Conservation (phyloP, 768 basidiomycete species). For the Coprinellus aureogranulatus region DNA sequence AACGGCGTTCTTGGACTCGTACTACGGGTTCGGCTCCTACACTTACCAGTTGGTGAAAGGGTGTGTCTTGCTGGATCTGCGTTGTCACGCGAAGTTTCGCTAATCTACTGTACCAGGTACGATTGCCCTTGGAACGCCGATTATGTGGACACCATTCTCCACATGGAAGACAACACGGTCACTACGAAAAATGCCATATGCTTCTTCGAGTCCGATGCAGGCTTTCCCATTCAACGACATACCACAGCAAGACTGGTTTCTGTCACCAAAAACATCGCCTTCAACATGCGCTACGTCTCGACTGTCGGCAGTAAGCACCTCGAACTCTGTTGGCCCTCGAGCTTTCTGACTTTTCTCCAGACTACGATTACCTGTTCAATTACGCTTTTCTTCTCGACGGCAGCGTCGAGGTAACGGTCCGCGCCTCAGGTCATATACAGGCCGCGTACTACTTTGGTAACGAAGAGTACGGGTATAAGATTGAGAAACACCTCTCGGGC, state of each 20-base stretch:
- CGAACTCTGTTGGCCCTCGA: background rate
- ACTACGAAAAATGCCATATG: slow-evolving; percentile 1
- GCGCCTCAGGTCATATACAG: slow-evolving; percentile 4
- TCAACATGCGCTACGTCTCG: slow-evolving; percentile 5
- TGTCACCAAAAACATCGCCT: slow-evolving; percentile 5
- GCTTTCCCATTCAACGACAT: slow-evolving; percentile 1
- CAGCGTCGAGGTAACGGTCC: slow-evolving; percentile 3
- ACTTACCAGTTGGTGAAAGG: slow-evolving; percentile 1
- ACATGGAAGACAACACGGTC: slow-evolving; percentile 3
- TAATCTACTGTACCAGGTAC: background rate
- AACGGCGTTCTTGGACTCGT: slow-evolving; percentile 1
- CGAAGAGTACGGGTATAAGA: slow-evolving; percentile 2
- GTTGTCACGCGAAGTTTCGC: background rate
- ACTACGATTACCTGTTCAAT: slow-evolving; percentile 4
- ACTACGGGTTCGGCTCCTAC: slow-evolving; percentile 2
- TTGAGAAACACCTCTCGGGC: slow-evolving; percentile 3
- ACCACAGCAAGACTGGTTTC: background rate
- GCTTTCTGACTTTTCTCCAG: background rate
- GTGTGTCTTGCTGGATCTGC: background rate
- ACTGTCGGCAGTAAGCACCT: background rate
- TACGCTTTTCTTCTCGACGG: slow-evolving; percentile 4
- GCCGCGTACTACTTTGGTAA: background rate
- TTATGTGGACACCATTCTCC: background rate
- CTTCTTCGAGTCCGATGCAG: slow-evolving; percentile 4
- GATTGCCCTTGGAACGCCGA: slow-evolving; percentile 1